These are phyloP conservation scores for Fusarium nisikadoi DNA, from an alignment of 2,329 filamentous ascomycete species.

Conservation along the genomic window DNA sequence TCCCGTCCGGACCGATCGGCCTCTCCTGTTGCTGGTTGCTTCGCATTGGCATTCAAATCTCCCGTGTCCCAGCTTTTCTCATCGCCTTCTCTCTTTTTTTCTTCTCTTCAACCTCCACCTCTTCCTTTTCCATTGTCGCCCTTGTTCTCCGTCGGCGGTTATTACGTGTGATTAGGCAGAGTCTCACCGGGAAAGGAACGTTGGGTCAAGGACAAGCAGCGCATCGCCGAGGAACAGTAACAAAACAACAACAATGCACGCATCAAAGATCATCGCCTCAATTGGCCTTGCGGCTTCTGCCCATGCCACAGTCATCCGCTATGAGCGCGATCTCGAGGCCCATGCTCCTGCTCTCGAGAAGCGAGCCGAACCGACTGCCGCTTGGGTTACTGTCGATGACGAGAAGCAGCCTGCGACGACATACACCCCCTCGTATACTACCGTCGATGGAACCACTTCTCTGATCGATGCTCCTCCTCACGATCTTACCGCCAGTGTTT, in stretches of 20 bases:
- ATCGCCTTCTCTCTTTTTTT: not conserved
- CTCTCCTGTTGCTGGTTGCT: constrained; percentile 22
- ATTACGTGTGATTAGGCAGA: constrained; percentile 6
- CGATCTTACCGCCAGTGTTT: constrained; percentile 59
- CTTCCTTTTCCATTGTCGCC: constrained; percentile 9
- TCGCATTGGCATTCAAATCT: constrained; percentile 26
- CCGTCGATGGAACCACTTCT: constrained; percentile 57
- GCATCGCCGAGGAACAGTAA: not conserved
- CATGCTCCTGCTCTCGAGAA: constrained; percentile 32
- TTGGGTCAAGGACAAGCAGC: constrained; percentile 4
- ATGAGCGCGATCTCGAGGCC: constrained; percentile 24
- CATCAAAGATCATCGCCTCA: constrained; percentile 46
- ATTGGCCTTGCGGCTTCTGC: constrained; percentile 46
- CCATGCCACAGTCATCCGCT: constrained; percentile 38
- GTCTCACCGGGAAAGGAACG: constrained; percentile 8
- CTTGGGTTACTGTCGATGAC: constrained; percentile 64
- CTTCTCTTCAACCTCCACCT: constrained; percentile 4
- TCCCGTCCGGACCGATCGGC: constrained; percentile 34
- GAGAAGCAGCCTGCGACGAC: constrained; percentile 58
- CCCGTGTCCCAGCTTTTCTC: constrained; percentile 13
- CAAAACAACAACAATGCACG: constrained; percentile 43
- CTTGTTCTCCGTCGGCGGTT: constrained; percentile 31
- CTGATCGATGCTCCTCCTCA: constrained; percentile 55
- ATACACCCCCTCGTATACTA: constrained; percentile 60
- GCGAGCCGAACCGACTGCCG: constrained; percentile 52